phyloP scores from a whole-genome alignment of 164 flowering plant genomes.

The Liquidambar formosana region DNA sequence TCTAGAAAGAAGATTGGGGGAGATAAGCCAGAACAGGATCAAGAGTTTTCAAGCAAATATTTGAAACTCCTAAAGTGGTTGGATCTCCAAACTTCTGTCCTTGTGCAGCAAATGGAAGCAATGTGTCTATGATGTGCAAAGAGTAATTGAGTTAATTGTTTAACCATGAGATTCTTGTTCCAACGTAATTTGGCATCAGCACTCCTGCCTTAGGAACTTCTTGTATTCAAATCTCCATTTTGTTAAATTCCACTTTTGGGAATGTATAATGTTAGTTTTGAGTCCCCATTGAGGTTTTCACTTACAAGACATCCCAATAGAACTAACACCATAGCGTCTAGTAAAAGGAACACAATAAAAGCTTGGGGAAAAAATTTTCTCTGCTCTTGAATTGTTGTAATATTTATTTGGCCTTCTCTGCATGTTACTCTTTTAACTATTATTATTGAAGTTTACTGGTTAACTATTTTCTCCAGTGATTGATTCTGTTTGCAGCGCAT shows the following conservation, averaged over 20 bases:
- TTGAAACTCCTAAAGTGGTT: too few species aligned
- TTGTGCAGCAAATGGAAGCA: not conserved
- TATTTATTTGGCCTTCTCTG: not conserved
- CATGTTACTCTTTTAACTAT: not conserved
- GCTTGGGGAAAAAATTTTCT: not conserved
- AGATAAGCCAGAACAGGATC: too few species aligned
- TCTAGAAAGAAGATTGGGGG: not conserved
- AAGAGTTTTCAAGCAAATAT: not conserved
- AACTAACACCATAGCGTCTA: not conserved
- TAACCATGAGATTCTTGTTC: not conserved
- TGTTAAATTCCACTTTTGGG: not conserved
- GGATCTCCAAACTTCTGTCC: not conserved
- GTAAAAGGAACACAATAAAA: not conserved
- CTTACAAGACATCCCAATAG: not conserved
- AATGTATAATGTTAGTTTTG: not conserved
- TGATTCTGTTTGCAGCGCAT: too few species aligned
- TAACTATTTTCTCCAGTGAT: too few species aligned
- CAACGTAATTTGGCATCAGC: not conserved
- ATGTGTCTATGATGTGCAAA: too few species aligned
- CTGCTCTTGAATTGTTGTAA: not conserved
- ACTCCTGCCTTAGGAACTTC: constrained; percentile 2
- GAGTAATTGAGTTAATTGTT: not conserved
- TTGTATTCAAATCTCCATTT: not conserved
- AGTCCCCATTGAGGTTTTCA: not conserved
- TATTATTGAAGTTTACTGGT: too few species aligned